Evolutionary conservation across 2,329 filamentous ascomycete species (phyloP).

Genomic region (Fusarium sp.): DNA sequence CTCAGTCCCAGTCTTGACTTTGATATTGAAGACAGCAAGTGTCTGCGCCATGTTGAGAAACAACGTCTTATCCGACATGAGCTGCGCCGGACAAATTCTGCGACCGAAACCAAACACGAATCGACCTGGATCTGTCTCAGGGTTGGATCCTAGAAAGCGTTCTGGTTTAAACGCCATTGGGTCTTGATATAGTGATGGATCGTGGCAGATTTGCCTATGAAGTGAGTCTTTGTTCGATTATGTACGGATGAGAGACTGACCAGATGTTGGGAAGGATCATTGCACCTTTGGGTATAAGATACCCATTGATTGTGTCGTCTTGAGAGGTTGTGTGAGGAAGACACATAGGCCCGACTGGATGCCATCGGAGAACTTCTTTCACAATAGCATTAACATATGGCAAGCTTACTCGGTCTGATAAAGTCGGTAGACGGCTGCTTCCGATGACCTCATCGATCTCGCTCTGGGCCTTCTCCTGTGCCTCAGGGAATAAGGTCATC

Average conservation of each 20-base stretch:
- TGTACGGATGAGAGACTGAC: neutral
- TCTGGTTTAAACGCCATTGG: slow-evolving; percentile 32
- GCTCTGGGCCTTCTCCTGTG: slow-evolving; percentile 26
- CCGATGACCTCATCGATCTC: slow-evolving; percentile 44
- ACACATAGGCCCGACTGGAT: slow-evolving; percentile 50
- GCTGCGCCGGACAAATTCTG: slow-evolving; percentile 51
- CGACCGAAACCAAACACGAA: slow-evolving; percentile 54
- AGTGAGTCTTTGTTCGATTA: neutral
- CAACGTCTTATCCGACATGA: slow-evolving; percentile 47
- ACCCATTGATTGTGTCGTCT: slow-evolving; percentile 30
- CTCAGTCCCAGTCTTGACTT: neutral
- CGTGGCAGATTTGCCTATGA: slow-evolving; percentile 36
- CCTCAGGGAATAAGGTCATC: slow-evolving; percentile 18
- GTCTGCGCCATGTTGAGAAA: slow-evolving; percentile 56
- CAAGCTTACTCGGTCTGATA: slow-evolving; percentile 42
- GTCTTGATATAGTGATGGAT: slow-evolving; percentile 23
- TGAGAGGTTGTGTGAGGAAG: slow-evolving; percentile 56
- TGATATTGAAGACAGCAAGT: slow-evolving; percentile 61
- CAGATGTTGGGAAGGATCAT: slow-evolving; percentile 40
- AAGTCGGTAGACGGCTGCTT: slow-evolving; percentile 38
- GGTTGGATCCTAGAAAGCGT: slow-evolving; percentile 17
- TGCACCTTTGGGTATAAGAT: slow-evolving; percentile 43
- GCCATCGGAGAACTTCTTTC: slow-evolving; percentile 49
- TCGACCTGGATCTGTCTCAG: slow-evolving; percentile 46
- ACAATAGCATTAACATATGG: slow-evolving; percentile 48